Percentiles rank a stretch among this genome's conserved stretches.
Evolutionary conservation across 495 filamentous ascomycete genomes (phyloP).

Genomic region (Talaromyces trachyspermus): DNA sequence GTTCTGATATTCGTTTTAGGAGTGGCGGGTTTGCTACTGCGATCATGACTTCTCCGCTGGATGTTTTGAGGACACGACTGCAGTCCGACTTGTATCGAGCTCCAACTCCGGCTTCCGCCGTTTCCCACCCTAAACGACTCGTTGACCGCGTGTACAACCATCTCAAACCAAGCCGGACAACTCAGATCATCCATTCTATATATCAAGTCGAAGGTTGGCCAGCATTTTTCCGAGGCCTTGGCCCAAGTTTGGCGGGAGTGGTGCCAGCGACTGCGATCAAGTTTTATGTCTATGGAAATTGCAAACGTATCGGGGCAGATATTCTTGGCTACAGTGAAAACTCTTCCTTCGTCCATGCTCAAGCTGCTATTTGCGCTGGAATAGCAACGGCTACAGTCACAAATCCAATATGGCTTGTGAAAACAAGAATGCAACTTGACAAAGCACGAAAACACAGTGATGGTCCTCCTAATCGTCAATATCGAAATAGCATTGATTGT

Average conservation of each 20-base stretch:
- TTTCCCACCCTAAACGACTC: too few relatives aligned
- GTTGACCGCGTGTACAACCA: too few relatives aligned
- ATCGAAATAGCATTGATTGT: conserved; percentile 79
- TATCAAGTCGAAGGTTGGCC: conserved; percentile 72
- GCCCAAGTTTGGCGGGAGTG: conserved; percentile 79
- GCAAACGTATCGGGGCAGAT: conserved; percentile 69
- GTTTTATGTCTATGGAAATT: conserved; percentile 84
- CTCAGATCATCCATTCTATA: conserved; percentile 71
- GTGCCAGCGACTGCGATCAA: conserved; percentile 82
- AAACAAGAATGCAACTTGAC: conserved; percentile 83
- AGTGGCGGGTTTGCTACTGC: too few relatives aligned
- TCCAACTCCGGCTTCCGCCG: conserved; percentile 56
- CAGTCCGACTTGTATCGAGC: conserved; percentile 84
- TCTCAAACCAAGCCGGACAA: too few relatives aligned
- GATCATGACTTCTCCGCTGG: conserved; percentile 76
- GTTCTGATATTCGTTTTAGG: too few relatives aligned
- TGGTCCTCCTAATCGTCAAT: conserved; percentile 58
- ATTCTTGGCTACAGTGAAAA: conserved; percentile 59
- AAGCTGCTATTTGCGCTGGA: conserved; percentile 65
- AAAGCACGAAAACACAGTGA: conserved; percentile 51
- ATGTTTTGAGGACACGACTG: conserved; percentile 81
- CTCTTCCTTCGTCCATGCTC: conserved; percentile 63
- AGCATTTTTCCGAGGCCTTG: conserved; percentile 86
- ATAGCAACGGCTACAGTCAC: conserved; percentile 77
- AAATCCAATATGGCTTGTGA: conserved; percentile 90